Evolutionary conservation across 305 asterid genomes (phyloP), one percentile per base, ranked within the genome.

Genomic region (Caryopteris hybrid): DNA sequence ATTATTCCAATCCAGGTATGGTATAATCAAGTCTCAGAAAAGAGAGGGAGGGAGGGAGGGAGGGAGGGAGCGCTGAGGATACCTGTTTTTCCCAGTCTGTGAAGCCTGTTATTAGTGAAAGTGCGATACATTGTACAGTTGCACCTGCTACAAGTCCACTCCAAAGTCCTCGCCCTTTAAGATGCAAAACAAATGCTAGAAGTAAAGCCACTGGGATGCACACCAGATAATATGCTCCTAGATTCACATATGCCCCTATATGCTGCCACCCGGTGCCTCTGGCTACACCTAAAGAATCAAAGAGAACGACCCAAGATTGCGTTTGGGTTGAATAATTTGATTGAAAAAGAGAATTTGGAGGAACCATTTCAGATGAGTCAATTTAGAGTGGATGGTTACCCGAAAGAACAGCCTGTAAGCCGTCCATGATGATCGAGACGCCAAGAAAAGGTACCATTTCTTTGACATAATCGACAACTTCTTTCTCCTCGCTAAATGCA

Each of bases 191-290:
- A 59, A 87, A 85, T 2, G 80, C 87, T 13, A 85, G 68, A 4
- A 79, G 20, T 36, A 77, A 20, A 20, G 87, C 81, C 13, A 79
- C 43, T 0, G 94, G 94, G 18, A 62, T 81, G 36, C 91, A 83
- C 0, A 83, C 81, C 50, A 85, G 51, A 58, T 85, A 85, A 67
- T 79, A 87, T 6, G 94, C 80, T 11, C 84, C 91, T 0, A 85
- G 78, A 68, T 87, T 87, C 11, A 83, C 80, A 16, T 81, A 85
- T 2, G 86, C 91, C 39, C 91, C 89, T 31, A 81, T 69, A 48
- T 83, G 82, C 67, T 87, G 91, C 91, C 88, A 83, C 17, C 94
- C 94, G 2, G 76, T 74, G 3, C 94, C 94, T 61, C 94, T 79
- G 3, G 84, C 91, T 4, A 85, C 87, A 0, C 95, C 89, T 76